A percentile compares a stretch with the other conserved stretches of the same genome.
Evolutionary conservation across 78 protist genomes (phyloP).

Genomic region (Goniomonas avonlea): DNA sequence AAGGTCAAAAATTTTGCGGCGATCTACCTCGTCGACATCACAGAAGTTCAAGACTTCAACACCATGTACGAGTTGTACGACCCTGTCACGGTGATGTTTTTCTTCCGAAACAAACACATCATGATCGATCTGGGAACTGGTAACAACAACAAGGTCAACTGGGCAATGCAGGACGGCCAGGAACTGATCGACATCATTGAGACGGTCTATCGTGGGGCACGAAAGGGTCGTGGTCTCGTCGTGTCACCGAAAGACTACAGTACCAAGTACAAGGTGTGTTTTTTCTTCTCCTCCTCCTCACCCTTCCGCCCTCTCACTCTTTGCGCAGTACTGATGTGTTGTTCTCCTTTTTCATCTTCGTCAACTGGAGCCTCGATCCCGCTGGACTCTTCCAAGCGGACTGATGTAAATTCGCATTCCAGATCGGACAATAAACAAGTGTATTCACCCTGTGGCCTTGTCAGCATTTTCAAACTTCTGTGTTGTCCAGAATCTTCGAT

Average conservation of each 20-base stretch:
- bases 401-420: too few species aligned
- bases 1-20: constrained; percentile 61
- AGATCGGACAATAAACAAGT: too few species aligned
- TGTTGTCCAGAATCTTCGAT: too few species aligned
- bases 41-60: constrained; percentile 93
- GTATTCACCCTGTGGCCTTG: too few species aligned
- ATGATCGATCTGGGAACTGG: constrained; percentile 97
- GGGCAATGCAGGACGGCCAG: constrained; percentile 75
- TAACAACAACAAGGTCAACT: constrained; percentile 97
- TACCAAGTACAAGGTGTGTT: constrained; percentile 68
- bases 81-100: constrained; percentile 95
- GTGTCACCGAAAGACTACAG: constrained; percentile 91
- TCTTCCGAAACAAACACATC: constrained; percentile 91
- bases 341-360: too few species aligned
- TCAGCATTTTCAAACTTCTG: too few species aligned
- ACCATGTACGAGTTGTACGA: constrained; percentile 98
- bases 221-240: constrained; percentile 88
- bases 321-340: neutral
- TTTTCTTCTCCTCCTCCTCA: constrained; percentile 22
- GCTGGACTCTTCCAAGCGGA: too few species aligned
- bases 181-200: constrained; percentile 85
- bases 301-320: neutral
- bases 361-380: too few species aligned
- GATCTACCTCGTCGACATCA: constrained; percentile 83
- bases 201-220: constrained; percentile 68